Base-by-base conservation (phyloP, 2,329 filamentous ascomycete genomes). In the Neopestalotiopsis clavispora region DNA sequence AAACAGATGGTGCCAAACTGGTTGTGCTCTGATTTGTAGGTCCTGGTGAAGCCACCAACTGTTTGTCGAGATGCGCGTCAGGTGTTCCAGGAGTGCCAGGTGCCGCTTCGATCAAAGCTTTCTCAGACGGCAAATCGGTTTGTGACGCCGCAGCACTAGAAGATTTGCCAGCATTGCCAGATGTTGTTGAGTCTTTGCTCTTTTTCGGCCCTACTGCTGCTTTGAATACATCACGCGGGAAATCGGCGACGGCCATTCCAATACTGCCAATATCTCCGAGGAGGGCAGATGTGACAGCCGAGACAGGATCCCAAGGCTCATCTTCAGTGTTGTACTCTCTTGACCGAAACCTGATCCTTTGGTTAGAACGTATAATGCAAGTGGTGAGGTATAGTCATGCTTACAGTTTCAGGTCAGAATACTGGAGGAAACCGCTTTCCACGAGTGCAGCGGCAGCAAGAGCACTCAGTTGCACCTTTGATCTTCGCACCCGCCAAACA, bases 211-310 rank as follows among this genome's bases (percentile, higher is more conserved):
- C 65, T 38, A 68, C 72, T 17, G 73, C 73, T 12, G 75, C 71
- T 70, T 84, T 86, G 78, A 89, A 88, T 4, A 90, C 78, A 69
- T 89, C 86, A 20, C 86, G 80, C 2, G 89, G 89, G 72, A 91
- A 87, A 75, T 97, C 94, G 1, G 93, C 93, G 56, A 97, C 86
- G 1, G 94, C 93, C 87, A 97, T 92, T 75, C 93, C 89, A 68
- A 98, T 91, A 52, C 88, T 92, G 32, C 92, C 90, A 61, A 96
- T 84, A n/a, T 95, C 95, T 5, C 92, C 92, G n/a, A 97, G 83
- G 0, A 98, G 81, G 0, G 94, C 93, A 59, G 90, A 89, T 0
- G 94, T 90, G 17, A 90, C 92, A 23, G 93, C 94, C 14, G 92
- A 90, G 30, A 97, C 88, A 0, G 94, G 94, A 72, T 96, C 94